These are phyloP conservation scores for Mycoemilia scoparia DNA, from an alignment of 192 early-diverging fungal species.

Conservation along the genomic window DNA sequence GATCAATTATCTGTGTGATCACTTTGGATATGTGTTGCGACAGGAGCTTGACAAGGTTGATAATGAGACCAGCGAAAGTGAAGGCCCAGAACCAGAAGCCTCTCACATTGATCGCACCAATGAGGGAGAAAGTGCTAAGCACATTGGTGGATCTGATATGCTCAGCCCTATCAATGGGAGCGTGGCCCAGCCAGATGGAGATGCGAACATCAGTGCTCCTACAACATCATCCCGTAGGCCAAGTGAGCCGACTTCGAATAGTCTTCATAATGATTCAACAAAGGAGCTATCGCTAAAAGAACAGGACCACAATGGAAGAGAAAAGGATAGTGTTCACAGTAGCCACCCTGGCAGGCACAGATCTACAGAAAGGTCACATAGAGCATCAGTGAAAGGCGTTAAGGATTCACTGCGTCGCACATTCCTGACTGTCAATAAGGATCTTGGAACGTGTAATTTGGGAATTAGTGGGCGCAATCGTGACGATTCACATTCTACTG, in stretches of 20 bases:
- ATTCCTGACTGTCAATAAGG: constrained; percentile 66
- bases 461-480: constrained; percentile 10
- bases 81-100: constrained; percentile 16
- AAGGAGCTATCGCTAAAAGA: not conserved
- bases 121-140: too few species aligned
- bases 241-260: too few species aligned
- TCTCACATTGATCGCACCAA: too few species aligned
- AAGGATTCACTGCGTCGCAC: constrained; percentile 57
- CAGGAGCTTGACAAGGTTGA: constrained; percentile 54
- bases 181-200: too few species aligned
- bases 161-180: too few species aligned
- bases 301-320: constrained; percentile 1
- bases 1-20: constrained; percentile 51
- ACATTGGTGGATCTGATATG: too few species aligned
- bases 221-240: too few species aligned
- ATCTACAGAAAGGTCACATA: constrained; percentile 3
- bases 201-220: too few species aligned
- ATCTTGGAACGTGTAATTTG: constrained; percentile 40
- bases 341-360: constrained; percentile 4
- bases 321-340: constrained; percentile 13
- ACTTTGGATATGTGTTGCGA: constrained; percentile 43
- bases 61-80: too few species aligned
- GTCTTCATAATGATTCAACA: too few species aligned
- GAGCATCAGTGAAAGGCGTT: constrained; percentile 16
- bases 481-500: constrained; percentile 30